Base-by-base conservation (phyloP, 257 asterid species). In the Hygrophila difformis region DNA sequence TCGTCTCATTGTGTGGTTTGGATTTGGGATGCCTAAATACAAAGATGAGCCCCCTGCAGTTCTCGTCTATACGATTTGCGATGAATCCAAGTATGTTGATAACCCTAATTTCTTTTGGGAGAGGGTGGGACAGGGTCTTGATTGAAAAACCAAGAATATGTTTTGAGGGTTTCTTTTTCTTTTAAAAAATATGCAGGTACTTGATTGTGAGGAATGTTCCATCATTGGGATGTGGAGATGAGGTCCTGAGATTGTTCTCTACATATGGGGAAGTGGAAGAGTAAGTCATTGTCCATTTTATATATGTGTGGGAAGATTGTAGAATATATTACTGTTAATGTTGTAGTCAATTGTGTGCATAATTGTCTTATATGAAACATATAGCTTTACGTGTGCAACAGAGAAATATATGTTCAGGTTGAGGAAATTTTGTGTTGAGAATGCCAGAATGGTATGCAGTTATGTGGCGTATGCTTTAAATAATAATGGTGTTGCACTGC, bases 141-240 rank as follows among this genome's bases (percentile, higher is more conserved):
- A 14, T 13, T 0, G 31, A 16, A 12, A 51, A 22, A 54, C 6
- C 36, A 33, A 31, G 45, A 3, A 14, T 26, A 18, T 31, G 18
- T 12, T 52, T 39, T 37, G 4, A 31, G 1, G 17, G n/a, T n/a
- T n/a, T n/a, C 17, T 26, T n/a, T 16, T 26, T 22, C 28, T 14
- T 22, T 14, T 39, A 21, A 20, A 17, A n/a, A n/a, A n/a, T n/a
- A n/a, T 31, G 56, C 75, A 75, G 93, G 56, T 85, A 76, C 61
- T 62, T 84, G 59, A 60, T 81, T 62, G 95, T 79, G 70, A 84
- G 87, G 67, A 88, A 88, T 40, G 95, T 84, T 47, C 93, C 95
- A 13, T 71, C 93, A 11, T 53, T 88, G 65, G 97, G 97, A 5
- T 88, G 97, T 56, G 87, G 83, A 17, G 93, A 81, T 55, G 87